Evolutionary conservation across 192 early-diverging fungal species (phyloP), one percentile per base, ranked within the genome.

Genomic region (Gonapodya prolifera): DNA sequence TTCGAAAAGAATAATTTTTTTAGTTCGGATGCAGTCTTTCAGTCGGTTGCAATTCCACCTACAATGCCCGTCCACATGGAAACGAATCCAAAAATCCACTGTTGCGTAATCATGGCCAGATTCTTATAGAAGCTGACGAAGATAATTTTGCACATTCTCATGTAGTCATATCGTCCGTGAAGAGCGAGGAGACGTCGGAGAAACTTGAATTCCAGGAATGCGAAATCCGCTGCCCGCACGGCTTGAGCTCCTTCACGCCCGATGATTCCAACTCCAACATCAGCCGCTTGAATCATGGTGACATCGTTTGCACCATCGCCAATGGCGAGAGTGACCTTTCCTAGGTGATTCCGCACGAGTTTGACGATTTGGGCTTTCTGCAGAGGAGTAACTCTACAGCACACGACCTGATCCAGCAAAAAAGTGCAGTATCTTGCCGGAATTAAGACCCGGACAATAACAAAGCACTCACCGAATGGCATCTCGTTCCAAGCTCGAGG

Each of bases 291-390:
- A 69, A 90, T 90, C 89, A 90, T 90, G 2, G 83, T 78, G 2
- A 88, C 87, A 70, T 90, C 89, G 82, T 90, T 90, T 23, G 89
- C 89, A 34, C 89, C 89, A 78, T 90, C 89, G 0, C 89, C 89
- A 74, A 90, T 89, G 0, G 89, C 86, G 18, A 90, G 81, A 32
- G 70, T 78, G 0, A 75, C 73, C 8, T 45, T 70, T 0, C 34
- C 69, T 70, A 79, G 81, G 18, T 84, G 84, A 2, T 85, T 75
- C 69, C 80, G 77, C 0, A 89, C 86, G 0, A 88, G 34, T 18
- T 29, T 35, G 23, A 79, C 78, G 29, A 79, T 34, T 61, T 82
- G 79, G 2, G 87, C 81, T 77, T 90, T 90, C 78, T 90, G 89
- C 0, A 88, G 75, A 2, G 89, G 89, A 0, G 87, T 85, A 2